A percentile compares a stretch with the other conserved stretches of the same genome.
These are phyloP conservation scores for Camillea tinctor DNA, from an alignment of 2,329 filamentous ascomycete genomes.

Conservation along the genomic window DNA sequence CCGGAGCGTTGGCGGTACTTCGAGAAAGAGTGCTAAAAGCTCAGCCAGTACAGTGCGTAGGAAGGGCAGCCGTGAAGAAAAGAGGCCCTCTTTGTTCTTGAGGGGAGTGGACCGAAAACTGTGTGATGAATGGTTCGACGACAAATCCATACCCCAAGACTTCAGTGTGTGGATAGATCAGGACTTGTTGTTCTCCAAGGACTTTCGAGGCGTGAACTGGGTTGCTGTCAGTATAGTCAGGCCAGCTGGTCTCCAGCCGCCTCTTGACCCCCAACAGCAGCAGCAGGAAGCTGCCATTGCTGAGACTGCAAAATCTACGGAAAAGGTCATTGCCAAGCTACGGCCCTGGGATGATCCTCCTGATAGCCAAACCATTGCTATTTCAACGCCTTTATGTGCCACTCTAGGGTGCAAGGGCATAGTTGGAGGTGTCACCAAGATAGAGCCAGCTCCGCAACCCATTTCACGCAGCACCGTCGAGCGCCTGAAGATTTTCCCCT, in stretches of 20 bases:
- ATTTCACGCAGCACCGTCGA: slow-evolving; percentile 64
- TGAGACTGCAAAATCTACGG: slow-evolving; percentile 51
- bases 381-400: slow-evolving; percentile 75
- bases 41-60: slow-evolving; percentile 67
- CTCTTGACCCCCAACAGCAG: slow-evolving; percentile 66
- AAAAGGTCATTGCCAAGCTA: slow-evolving; percentile 74
- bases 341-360: slow-evolving; percentile 83
- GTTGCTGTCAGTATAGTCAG: slow-evolving; percentile 84
- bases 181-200: slow-evolving; percentile 69
- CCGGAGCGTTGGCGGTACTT: slow-evolving; percentile 76
- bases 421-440: slow-evolving; percentile 81
- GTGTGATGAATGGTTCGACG: slow-evolving; percentile 75
- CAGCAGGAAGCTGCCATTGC: slow-evolving; percentile 63
- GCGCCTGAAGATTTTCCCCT: slow-evolving; percentile 77
- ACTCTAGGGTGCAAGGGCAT: slow-evolving; percentile 70
- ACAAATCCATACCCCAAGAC: slow-evolving; percentile 54
- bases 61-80: slow-evolving; percentile 59
- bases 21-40: slow-evolving; percentile 76
- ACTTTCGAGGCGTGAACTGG: slow-evolving; percentile 73
- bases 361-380: slow-evolving; percentile 72
- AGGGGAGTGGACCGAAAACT: slow-evolving; percentile 72
- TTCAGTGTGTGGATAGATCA: slow-evolving; percentile 83
- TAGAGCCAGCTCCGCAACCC: slow-evolving; percentile 77
- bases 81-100: slow-evolving; percentile 70
- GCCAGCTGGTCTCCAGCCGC: slow-evolving; percentile 72